A percentile compares a stretch with the other conserved stretches of the same genome.
phyloP scores from a whole-genome alignment of 2,329 filamentous ascomycete genomes.

The Fusarium verticillioides region DNA sequence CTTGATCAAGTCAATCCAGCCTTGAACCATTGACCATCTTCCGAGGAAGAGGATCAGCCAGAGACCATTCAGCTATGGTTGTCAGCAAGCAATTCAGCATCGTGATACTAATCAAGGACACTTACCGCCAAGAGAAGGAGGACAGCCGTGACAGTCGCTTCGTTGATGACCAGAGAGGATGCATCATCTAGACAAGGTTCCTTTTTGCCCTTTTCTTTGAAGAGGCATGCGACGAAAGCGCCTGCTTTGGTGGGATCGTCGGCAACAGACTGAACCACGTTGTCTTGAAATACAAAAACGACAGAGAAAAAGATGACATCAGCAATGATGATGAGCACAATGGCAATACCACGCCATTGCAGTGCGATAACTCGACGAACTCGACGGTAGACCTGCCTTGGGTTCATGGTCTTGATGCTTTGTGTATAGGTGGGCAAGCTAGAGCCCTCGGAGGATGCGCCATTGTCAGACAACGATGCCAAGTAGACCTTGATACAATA shows the following conservation, averaged over 20 bases:
- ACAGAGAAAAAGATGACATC: conserved; percentile 96
- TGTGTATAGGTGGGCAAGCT: conserved; percentile 75
- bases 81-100: conserved; percentile 12
- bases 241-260: conserved; percentile 64
- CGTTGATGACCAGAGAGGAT: conserved; percentile 72
- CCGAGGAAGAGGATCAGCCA: conserved; percentile 86
- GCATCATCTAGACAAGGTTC: conserved; percentile 72
- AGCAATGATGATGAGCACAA: conserved; percentile 88
- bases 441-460: conserved; percentile 76
- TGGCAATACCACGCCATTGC: conserved; percentile 92
- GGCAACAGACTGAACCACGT: conserved; percentile 69
- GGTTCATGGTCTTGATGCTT: conserved; percentile 81
- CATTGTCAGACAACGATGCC: conserved; percentile 80
- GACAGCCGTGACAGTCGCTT: conserved; percentile 82
- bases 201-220: conserved; percentile 65
- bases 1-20: conserved; percentile 77
- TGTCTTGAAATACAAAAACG: conserved; percentile 89
- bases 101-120: conserved; percentile 23
- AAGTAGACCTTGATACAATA: conserved; percentile 98
- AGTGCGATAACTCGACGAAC: conserved; percentile 87
- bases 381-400: conserved; percentile 87
- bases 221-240: conserved; percentile 80
- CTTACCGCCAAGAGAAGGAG: conserved; percentile 83
- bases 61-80: conserved; percentile 77
- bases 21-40: conserved; percentile 84